Base-by-base conservation (phyloP, 177 flowering plant genomes). In the Telopea speciosissima region DNA sequence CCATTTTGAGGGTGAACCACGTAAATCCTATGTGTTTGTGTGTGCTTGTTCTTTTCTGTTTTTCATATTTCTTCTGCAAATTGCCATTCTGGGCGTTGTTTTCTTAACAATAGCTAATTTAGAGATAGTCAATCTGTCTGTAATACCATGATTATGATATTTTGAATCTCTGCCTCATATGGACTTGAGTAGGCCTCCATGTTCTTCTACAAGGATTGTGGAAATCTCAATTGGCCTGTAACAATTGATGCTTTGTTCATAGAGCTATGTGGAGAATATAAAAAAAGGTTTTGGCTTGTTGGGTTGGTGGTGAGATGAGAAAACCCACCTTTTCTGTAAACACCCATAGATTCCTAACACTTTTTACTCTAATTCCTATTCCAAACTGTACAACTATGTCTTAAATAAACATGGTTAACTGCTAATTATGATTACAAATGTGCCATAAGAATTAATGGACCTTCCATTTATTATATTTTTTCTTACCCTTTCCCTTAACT, bases 111-210 rank as follows among this genome's bases (percentile, higher is more conserved):
- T n/a, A 28, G 31, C 31, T 28, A 28, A 4, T 4, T 28, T 28
- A 28, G 31, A 28, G 31, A n/a, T n/a, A n/a, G n/a, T n/a, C n/a
- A n/a, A n/a, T n/a, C n/a, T n/a, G n/a, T n/a, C n/a, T n/a, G n/a
- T n/a, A n/a, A n/a, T n/a, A n/a, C n/a, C n/a, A n/a, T n/a, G n/a
- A 28, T 28, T 28, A 2, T 28, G 31, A 28, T 28, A 28, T 28
- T 4, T 4, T 28, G 6, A 44, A 44, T 44, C 49, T 44, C 49
- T 44, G 1, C 49, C 49, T 13, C 49, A 44, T 36, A 21, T 22
- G 21, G 25, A 5, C 24, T 9, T 69, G 73, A 72, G 79, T 77
- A 67, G 76, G 73, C 68, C 70, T 73, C 79, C 83, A 80, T 69
- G 45, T 69, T 77, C 73, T 64, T 4, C 63, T 23, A 64, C 52